phyloP scores from a whole-genome alignment of 805 yeast species.

The Wickerhamiella allomyrinae region DNA sequence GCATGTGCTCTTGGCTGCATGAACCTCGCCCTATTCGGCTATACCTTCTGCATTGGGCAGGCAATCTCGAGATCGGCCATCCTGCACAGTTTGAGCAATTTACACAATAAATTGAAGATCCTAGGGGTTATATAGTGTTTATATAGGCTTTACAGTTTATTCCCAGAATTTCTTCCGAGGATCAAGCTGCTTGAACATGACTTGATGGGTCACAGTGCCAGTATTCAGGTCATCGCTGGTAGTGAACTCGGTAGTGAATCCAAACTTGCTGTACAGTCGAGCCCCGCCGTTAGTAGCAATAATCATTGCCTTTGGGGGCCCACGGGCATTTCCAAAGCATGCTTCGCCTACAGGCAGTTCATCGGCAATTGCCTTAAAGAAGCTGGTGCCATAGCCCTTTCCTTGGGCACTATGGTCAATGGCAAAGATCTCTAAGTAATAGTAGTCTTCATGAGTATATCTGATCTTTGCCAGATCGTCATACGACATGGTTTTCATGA shows the following conservation, averaged over 20 bases:
- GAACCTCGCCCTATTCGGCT: too few species aligned
- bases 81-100: too few species aligned
- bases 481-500: neutral
- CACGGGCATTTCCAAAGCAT: neutral
- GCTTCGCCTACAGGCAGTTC: neutral
- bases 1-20: too few species aligned
- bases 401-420: neutral
- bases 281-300: neutral
- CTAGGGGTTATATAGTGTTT: too few species aligned
- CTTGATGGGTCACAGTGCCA: neutral
- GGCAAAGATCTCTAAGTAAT: neutral
- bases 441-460: neutral
- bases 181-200: neutral
- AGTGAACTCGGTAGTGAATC: neutral
- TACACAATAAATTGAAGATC: too few species aligned
- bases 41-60: too few species aligned
- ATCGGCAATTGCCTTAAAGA: neutral
- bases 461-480: neutral
- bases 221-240: neutral
- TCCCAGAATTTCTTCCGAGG: neutral
- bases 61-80: too few species aligned
- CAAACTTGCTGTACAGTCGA: neutral
- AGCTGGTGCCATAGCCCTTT: slow-evolving; percentile 1
- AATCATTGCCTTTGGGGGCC: neutral
- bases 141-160: too few species aligned